These are phyloP conservation scores for Arthrobotrys megalospora DNA, from an alignment of 2,329 filamentous ascomycete species.

Conservation along the genomic window DNA sequence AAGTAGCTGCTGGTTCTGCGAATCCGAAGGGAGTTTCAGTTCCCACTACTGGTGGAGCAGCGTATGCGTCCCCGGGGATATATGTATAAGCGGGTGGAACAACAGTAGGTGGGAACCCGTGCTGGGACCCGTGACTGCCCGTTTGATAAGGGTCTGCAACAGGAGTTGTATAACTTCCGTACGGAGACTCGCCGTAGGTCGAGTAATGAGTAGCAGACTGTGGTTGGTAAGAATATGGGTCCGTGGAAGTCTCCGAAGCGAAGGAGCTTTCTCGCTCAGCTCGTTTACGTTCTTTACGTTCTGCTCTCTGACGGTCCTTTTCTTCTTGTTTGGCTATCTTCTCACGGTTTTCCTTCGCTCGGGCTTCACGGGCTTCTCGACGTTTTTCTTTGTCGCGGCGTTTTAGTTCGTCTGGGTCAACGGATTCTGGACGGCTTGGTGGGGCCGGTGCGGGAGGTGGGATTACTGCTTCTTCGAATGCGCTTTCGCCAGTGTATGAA, in stretches of 20 bases:
- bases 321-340: constrained; percentile 35
- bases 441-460: constrained; percentile 56
- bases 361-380: constrained; percentile 48
- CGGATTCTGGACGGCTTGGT: constrained; percentile 56
- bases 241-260: constrained; percentile 48
- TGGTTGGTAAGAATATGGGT: constrained; percentile 55
- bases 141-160: constrained; percentile 52
- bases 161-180: constrained; percentile 56
- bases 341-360: constrained; percentile 53
- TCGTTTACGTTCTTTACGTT: constrained; percentile 45
- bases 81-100: constrained; percentile 40
- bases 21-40: constrained; percentile 44
- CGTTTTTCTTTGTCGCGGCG: constrained; percentile 52
- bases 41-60: constrained; percentile 21
- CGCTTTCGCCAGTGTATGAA: constrained; percentile 50
- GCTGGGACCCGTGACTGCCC: constrained; percentile 56
- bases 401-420: constrained; percentile 55
- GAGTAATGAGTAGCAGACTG: constrained; percentile 57
- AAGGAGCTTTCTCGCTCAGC: constrained; percentile 53
- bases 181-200: constrained; percentile 52
- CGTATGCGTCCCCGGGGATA: constrained; percentile 40
- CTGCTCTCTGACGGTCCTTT: constrained; percentile 30
- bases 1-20: constrained; percentile 35
- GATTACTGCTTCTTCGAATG: constrained; percentile 47
- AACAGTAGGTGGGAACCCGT: constrained; percentile 42